Conservation (phyloP, 805 yeast species). For the Saccharomycopsis sp. region DNA sequence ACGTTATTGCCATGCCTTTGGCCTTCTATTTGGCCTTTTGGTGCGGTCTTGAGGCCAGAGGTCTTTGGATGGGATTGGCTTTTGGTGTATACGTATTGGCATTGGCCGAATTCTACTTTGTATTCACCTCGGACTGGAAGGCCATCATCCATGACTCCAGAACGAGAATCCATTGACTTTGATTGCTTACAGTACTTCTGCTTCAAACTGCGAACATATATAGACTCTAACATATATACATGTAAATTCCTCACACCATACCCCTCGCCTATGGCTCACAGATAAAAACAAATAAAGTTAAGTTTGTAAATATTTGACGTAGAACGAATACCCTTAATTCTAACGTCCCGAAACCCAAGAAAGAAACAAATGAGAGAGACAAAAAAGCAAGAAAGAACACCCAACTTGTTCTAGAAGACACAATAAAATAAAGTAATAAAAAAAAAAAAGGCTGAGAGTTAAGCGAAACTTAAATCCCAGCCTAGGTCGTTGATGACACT, state of each 20-base stretch:
- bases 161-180: not conserved
- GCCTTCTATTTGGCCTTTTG: not conserved
- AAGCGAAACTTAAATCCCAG: constrained; percentile 79
- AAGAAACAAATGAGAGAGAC: not conserved
- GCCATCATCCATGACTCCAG: not conserved
- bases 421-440: not conserved
- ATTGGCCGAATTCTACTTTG: constrained; percentile 40
- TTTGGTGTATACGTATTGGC: not conserved
- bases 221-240: not conserved
- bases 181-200: not conserved
- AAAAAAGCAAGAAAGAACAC: constrained; percentile 1
- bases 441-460: constrained; percentile 3
- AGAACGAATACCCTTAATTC: not conserved
- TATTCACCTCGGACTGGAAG: constrained; percentile 38
- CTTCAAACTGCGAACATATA: not conserved
- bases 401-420: not conserved
- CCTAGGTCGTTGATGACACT: constrained; percentile 56
- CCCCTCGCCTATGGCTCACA: not conserved
- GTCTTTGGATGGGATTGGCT: not conserved
- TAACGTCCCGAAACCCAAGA: not conserved
- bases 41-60: not conserved
- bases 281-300: not conserved
- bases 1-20: constrained; percentile 56
- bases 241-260: not conserved
- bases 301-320: not conserved